Percentiles rank a stretch among this genome's conserved stretches.
phyloP scores from a whole-genome alignment of 805 yeast genomes.

The Candida koratica region DNA sequence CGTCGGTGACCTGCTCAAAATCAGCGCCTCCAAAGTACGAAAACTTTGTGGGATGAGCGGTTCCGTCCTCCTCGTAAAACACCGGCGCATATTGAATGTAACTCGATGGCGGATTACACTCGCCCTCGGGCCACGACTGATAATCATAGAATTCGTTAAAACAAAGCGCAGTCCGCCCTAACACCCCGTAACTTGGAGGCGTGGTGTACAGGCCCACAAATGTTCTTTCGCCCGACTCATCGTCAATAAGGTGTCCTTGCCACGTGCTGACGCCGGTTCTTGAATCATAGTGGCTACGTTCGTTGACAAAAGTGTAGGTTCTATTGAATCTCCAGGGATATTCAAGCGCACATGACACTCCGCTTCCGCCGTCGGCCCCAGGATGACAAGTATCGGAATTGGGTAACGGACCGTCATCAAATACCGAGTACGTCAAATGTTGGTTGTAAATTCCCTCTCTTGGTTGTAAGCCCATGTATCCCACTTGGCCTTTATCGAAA shows the following conservation, averaged over 20 bases:
- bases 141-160: slow-evolving; percentile 12
- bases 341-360: slow-evolving; percentile 12
- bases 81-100: slow-evolving; percentile 12
- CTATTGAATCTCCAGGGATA: slow-evolving; percentile 12
- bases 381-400: slow-evolving; percentile 6
- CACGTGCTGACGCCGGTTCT: slow-evolving; percentile 10
- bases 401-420: slow-evolving; percentile 10
- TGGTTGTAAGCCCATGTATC: slow-evolving; percentile 15
- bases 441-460: slow-evolving; percentile 8
- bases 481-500: slow-evolving; percentile 9
- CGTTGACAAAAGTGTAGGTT: slow-evolving; percentile 12
- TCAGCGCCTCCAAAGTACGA: neutral
- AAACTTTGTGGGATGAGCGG: neutral
- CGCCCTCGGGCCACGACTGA: neutral
- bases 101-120: slow-evolving; percentile 6
- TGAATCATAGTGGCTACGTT: slow-evolving; percentile 1
- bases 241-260: slow-evolving; percentile 13
- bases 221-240: slow-evolving; percentile 9
- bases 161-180: neutral
- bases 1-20: neutral
- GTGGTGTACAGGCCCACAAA: slow-evolving; percentile 10
- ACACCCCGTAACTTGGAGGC: slow-evolving; percentile 10
- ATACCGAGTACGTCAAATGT: slow-evolving; percentile 14
- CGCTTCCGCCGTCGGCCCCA: slow-evolving; percentile 16
- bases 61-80: neutral